Base-by-base conservation (phyloP, 1,284 basidiomycete genomes). In the Marasmius fiardii region DNA sequence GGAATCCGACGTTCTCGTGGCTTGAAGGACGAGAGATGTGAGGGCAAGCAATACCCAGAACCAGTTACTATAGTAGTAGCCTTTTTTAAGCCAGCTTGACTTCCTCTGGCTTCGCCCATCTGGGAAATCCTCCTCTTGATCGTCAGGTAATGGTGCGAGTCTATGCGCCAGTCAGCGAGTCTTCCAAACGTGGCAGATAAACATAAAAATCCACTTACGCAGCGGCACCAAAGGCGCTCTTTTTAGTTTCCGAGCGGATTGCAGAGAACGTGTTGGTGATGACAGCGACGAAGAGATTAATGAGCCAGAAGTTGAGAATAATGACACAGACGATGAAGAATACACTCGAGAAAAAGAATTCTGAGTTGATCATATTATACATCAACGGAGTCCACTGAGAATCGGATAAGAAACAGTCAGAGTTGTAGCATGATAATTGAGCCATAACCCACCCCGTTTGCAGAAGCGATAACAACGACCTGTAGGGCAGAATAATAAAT, bases 221-320 rank as follows among this genome's bases (percentile, higher is more conserved):
- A 20, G 82, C 83, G 39, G 93, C 93, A 54, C 92, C 93, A 67
- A 98, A 99, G 0, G 96, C 96, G 69, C 93, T 95, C 69, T 89
- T 90, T 68, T 91, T 86, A 1, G 95, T 98, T 63, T 93, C 87
- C 5, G 87, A 82, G 20, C 93, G 81, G 59, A 98, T 96, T 14
- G 90, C 92, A 23, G 87, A 88, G 70, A 99, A 99, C 0, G 93
- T 94, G 69, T 95, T 93, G 43, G 95, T 95, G 63, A 98, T 97
- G 43, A 98, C 95, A 28, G 95, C 96, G 57, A 98, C 93, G 68
- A 98, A 92, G 57, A 97, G 73, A 68, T 97, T 96, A 77, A 96
- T 90, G 55, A 98, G 77, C 93, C 93, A 96, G 67, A 95, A 92
- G 70, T 96, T 95, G 62, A 96, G 79, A 10, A 96, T 81, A 60